Evolutionary conservation across 2,329 filamentous ascomycete species (phyloP).

Genomic region (Pseudogymnoascus sp.): DNA sequence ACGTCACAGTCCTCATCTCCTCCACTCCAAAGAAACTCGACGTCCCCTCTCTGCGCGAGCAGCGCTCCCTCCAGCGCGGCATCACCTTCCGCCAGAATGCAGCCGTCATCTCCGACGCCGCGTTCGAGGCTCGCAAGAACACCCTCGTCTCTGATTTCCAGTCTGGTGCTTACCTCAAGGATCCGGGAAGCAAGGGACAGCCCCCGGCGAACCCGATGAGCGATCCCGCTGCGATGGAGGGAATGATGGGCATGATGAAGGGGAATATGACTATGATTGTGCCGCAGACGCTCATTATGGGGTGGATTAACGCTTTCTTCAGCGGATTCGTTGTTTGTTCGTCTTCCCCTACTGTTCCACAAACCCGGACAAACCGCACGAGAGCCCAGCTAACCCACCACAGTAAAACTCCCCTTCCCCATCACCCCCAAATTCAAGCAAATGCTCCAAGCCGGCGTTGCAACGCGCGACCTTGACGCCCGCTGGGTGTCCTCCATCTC

Average conservation of each 20-base stretch:
- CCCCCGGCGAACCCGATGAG: constrained; percentile 89
- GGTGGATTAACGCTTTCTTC: constrained; percentile 99
- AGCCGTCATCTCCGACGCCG: constrained; percentile 65
- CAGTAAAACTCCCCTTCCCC: constrained; percentile 93
- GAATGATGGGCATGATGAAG: constrained; percentile 99
- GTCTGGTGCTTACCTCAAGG: constrained; percentile 79
- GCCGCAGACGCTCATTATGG: constrained; percentile 97
- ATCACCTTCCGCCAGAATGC: constrained; percentile 78
- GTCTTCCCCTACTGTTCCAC: constrained; percentile 27
- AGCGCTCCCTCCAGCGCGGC: constrained; percentile 74
- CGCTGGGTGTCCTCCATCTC: constrained; percentile 98
- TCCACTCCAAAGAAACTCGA: constrained; percentile 75
- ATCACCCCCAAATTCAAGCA: constrained; percentile 98
- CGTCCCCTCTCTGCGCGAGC: constrained; percentile 70
- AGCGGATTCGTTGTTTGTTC: constrained; percentile 94
- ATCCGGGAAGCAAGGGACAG: constrained; percentile 77
- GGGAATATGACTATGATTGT: constrained; percentile 99
- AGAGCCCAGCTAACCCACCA: background rate
- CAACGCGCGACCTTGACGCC: constrained; percentile 91
- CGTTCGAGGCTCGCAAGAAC: constrained; percentile 74
- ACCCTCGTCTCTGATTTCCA: constrained; percentile 78
- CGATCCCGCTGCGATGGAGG: constrained; percentile 94
- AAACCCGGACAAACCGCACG: constrained; percentile 14
- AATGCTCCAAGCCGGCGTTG: constrained; percentile 96
- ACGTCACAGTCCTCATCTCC: constrained; percentile 86